These are phyloP conservation scores for Trichoderma oligosporum DNA, from an alignment of 2,329 filamentous ascomycete species.

Conservation along the genomic window DNA sequence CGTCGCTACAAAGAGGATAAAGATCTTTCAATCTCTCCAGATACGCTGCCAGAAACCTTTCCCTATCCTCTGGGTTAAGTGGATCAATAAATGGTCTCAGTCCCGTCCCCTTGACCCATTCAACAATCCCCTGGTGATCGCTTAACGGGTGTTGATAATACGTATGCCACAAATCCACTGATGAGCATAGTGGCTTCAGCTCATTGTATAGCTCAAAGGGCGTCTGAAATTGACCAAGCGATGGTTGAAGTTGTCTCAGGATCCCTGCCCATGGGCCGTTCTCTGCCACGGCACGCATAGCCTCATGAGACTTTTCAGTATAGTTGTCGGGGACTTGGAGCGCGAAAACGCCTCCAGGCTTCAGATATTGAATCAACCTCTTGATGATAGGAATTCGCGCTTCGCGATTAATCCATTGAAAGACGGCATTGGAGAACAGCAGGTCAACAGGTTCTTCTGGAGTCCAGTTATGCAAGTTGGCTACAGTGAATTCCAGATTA, in stretches of 20 bases:
- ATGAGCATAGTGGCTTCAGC: constrained; percentile 39
- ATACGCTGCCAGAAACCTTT: constrained; percentile 47
- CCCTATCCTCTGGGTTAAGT: constrained; percentile 39
- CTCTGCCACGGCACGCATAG: constrained; percentile 46
- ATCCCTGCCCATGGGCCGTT: constrained; percentile 37
- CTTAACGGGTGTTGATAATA: constrained; percentile 50
- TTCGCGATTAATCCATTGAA: constrained; percentile 51
- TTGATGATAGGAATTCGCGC: constrained; percentile 44
- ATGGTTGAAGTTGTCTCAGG: constrained; percentile 32
- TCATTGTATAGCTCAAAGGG: constrained; percentile 47
- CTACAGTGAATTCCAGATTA: constrained; percentile 41
- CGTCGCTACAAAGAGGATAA: constrained; percentile 47
- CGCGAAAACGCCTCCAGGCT: constrained; percentile 47
- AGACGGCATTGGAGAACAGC: constrained; percentile 54
- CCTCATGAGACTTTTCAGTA: constrained; percentile 43
- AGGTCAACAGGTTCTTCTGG: constrained; percentile 38
- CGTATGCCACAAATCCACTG: constrained; percentile 52
- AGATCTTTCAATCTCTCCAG: constrained; percentile 38
- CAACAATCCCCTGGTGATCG: constrained; percentile 48
- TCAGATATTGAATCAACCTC: constrained; percentile 39
- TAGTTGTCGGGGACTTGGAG: constrained; percentile 51
- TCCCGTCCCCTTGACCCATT: constrained; percentile 58
- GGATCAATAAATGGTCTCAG: constrained; percentile 52
- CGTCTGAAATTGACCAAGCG: constrained; percentile 47
- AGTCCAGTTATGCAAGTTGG: constrained; percentile 43